Percentiles rank a stretch among this genome's conserved stretches.
phyloP scores from a whole-genome alignment of 371 early-diverging fungal species.

The Blakeslea trispora region DNA sequence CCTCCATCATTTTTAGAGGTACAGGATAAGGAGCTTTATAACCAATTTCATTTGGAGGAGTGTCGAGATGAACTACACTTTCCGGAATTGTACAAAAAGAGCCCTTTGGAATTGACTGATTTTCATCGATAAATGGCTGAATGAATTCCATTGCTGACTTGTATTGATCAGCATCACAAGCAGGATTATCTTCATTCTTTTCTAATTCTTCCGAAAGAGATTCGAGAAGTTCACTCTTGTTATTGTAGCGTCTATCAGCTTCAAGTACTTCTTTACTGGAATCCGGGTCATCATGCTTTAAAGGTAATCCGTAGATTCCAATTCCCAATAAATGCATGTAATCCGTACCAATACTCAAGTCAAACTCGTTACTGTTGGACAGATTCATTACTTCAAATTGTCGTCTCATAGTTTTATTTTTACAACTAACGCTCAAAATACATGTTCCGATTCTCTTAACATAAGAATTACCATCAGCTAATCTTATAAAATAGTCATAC shows the following conservation, averaged over 20 bases:
- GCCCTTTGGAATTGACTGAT: constrained; percentile 7
- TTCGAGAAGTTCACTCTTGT: constrained; percentile 5
- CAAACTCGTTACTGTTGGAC: background rate
- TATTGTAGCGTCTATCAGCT: constrained; percentile 2
- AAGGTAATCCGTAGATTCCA: constrained; percentile 5
- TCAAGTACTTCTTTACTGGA: background rate
- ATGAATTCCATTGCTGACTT: constrained; percentile 7
- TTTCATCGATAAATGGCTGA: constrained; percentile 3
- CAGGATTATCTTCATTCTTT: background rate
- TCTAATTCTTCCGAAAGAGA: background rate
- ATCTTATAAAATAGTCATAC: background rate
- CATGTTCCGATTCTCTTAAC: background rate
- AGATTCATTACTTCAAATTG: constrained; percentile 1
- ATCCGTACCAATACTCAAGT: background rate
- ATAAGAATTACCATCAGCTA: background rate
- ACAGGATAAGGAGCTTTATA: constrained; percentile 14
- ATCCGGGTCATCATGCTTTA: background rate
- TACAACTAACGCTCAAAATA: background rate
- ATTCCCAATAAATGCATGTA: background rate
- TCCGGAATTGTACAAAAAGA: constrained; percentile 14
- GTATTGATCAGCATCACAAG: background rate
- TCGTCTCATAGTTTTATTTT: background rate
- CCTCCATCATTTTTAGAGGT: background rate
- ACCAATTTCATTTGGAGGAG: constrained; percentile 1
- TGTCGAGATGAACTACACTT: constrained; percentile 6